A percentile compares a stretch with the other conserved stretches of the same genome.
phyloP scores from a whole-genome alignment of 176 grass and related monocot species.

The Alopecurus myosuroides region DNA sequence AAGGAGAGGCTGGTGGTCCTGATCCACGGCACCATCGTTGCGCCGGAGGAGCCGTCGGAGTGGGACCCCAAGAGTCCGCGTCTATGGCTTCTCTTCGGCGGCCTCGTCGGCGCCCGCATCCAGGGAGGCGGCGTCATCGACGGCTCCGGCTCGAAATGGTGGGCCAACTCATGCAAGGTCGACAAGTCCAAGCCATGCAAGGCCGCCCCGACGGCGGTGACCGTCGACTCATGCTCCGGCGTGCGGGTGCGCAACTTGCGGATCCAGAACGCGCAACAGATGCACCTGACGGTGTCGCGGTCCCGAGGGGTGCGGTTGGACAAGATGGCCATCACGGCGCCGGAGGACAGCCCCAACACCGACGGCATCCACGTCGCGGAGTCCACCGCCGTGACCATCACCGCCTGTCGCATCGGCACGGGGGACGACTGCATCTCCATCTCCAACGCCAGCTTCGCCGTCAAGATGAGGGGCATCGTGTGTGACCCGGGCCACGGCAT shows the following conservation, averaged over 20 bases:
- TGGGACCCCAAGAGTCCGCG: conserved; percentile 70
- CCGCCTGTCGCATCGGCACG: conserved; percentile 66
- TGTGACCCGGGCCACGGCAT: conserved; percentile 91
- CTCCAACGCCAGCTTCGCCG: conserved; percentile 64
- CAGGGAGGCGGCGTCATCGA: conserved; percentile 87
- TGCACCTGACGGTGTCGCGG: conserved; percentile 72
- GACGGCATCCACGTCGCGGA: conserved; percentile 92
- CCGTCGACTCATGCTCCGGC: conserved; percentile 56
- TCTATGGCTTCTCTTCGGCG: conserved; percentile 63
- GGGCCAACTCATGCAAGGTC: conserved; percentile 96
- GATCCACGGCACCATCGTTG: conserved; percentile 81
- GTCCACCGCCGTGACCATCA: conserved; percentile 61
- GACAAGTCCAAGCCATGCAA: conserved; percentile 76
- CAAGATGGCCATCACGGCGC: conserved; percentile 45
- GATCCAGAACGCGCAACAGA: conserved; percentile 90
- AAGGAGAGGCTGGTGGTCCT: conserved; percentile 42
- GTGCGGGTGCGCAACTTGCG: conserved; percentile 47
- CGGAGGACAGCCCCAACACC: conserved; percentile 88
- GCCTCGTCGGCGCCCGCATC: too few species aligned
- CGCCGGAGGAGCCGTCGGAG: conserved; percentile 62
- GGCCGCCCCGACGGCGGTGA: conserved; percentile 71
- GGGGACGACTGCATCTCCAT: conserved; percentile 95
- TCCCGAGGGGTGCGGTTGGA: too few species aligned
- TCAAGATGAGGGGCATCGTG: conserved; percentile 61
- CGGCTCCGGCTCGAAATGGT: conserved; percentile 93